phyloP scores from a whole-genome alignment of 1,284 basidiomycete species.

The Peniophora sp. region DNA sequence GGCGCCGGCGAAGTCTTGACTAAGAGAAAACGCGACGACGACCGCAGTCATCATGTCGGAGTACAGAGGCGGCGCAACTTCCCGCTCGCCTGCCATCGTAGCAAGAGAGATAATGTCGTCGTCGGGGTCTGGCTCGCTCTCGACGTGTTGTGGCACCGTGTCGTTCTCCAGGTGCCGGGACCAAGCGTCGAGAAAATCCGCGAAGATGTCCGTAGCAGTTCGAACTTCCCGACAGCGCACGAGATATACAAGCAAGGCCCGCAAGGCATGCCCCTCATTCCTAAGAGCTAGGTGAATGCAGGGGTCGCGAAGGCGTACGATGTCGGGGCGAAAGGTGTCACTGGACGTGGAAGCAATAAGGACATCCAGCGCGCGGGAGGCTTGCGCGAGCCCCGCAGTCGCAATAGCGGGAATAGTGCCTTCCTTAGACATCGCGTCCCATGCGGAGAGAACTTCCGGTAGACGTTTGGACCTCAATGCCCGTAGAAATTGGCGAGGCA shows the following conservation, averaged over 20 bases:
- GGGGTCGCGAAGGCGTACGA: not conserved
- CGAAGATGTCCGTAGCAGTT: not conserved
- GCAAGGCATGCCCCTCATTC: not conserved
- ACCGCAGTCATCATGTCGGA: constrained; percentile 39
- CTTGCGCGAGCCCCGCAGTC: no score
- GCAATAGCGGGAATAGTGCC: no score
- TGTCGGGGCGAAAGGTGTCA: not conserved
- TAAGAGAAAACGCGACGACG: constrained; percentile 51
- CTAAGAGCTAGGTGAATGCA: not conserved
- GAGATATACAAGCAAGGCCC: not conserved
- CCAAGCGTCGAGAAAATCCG: not conserved
- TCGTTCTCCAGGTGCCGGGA: not conserved
- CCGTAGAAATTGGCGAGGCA: no score
- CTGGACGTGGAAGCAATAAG: no score
- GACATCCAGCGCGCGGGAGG: no score
- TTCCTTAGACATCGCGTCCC: no score
- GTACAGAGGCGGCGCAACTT: not conserved
- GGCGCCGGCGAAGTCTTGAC: constrained; percentile 44
- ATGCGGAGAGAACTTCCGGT: no score
- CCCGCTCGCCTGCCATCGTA: not conserved
- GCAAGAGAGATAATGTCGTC: not conserved
- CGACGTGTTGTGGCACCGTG: not conserved
- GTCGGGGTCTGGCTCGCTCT: not conserved
- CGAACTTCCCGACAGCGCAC: not conserved
- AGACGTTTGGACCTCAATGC: no score